Base-by-base conservation (phyloP, 208 protist species). In the Leishmania gerbilli region DNA sequence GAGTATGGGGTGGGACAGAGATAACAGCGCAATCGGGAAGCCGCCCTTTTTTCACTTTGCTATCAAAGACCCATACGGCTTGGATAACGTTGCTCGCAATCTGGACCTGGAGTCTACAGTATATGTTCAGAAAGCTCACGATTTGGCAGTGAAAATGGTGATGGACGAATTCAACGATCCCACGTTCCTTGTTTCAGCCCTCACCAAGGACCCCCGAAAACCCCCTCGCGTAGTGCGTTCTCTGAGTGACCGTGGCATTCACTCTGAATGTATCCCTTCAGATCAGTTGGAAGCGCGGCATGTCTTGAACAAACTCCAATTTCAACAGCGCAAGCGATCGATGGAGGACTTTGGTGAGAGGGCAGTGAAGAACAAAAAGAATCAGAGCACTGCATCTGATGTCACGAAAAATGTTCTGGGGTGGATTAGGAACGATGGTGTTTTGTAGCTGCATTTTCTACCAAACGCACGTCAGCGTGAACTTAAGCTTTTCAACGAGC, bases 41-140 rank as follows among this genome's bases (percentile, higher is more conserved):
- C 95, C 95, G 17, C 95, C 95, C 0, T 97, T 91, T 87, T 97
- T 97, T 84, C 83, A 95, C 24, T 96, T 98, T 87, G 91, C 89
- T 40, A 97, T 98, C 27, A 96, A 96, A 69, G 95, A 98, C 76
- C 95, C 95, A 2, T 97, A 95, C 74, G 92, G 95, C 15, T 79
- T 96, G 11, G 95, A 98, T 80, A 98, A 96, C 76, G 95, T 97
- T 85, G 93, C 82, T 19, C 88, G 95, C 24, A 98, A 96, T 82
- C 86, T 98, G n/a, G 90, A 95, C 74, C 17, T 65, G 11, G 87
- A 92, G 45, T 86, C 93, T 34, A 80, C 89, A 21, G 80, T 65
- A 15, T 96, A 91, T 75, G 92, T 97, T 21, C 84, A 83, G 40
- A 75, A 90, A 71, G 86, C 91, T 65, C 92, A 96, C 77, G 2